A percentile compares a stretch with the other conserved stretches of the same genome.
These are phyloP conservation scores for Tieghemostelium lacteum DNA, from an alignment of 78 protist genomes.

Conservation along the genomic window DNA sequence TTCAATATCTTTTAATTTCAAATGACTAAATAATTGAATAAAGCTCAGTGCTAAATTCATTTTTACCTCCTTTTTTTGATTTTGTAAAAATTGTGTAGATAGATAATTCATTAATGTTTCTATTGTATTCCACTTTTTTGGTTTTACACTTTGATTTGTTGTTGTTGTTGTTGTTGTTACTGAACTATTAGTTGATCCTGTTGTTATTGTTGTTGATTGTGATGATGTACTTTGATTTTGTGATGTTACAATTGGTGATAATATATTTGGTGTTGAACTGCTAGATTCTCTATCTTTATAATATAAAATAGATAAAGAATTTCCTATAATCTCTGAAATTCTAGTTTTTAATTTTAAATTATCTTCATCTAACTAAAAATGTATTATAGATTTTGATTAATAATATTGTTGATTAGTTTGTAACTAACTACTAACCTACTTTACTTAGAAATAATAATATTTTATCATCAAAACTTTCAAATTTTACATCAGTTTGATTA, in stretches of 20 bases:
- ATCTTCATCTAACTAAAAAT: conserved; percentile 26
- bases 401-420: no score
- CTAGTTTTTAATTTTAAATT: neutral
- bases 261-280: no score
- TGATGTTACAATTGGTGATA: neutral
- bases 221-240: neutral
- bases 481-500: conserved; percentile 31
- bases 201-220: conserved; percentile 1
- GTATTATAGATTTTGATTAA: no score
- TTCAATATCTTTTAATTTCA: conserved; percentile 30
- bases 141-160: neutral
- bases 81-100: conserved; percentile 12
- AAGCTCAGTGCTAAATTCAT: conserved; percentile 23
- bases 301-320: neutral
- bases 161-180: neutral
- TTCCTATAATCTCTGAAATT: conserved; percentile 14
- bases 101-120: conserved; percentile 35
- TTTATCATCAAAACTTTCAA: conserved; percentile 38
- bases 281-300: conserved; percentile 4
- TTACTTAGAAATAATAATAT: conserved; percentile 9
- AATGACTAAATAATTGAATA: conserved; percentile 13
- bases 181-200: neutral
- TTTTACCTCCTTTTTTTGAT: conserved; percentile 27
- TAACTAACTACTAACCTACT: no score
- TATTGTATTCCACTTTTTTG: conserved; percentile 20